Base-by-base conservation (phyloP, 305 asterid genomes). In the Fraxinus xanthoxyloides region DNA sequence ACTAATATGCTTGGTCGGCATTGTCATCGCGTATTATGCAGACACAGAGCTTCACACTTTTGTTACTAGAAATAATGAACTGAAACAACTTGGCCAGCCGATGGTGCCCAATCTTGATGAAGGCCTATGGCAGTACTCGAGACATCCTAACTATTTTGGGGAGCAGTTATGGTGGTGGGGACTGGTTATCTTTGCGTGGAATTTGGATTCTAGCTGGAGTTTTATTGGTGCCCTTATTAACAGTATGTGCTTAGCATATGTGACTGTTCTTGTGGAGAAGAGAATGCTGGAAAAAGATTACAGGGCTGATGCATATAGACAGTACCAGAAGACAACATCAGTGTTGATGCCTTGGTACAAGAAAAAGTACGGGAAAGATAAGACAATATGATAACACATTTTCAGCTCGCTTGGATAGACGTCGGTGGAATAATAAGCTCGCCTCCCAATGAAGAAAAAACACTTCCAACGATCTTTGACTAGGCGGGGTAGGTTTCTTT, bases 151-250 rank as follows among this genome's bases (percentile, higher is more conserved):
- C 89, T 95, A 95, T 80, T 87, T 95, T 4, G 99, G 98, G 3
- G 99, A 95, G 92, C 99, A 95, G 85, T 38, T 95, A 80, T 95
- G 98, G 99, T 95, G 99, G 99, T 95, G 96, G 98, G 99, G 99
- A n/a, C 85, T 95, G 63, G 91, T 36, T 31, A 82, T 91, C 78
- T 90, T 92, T 43, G 93, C 91, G 0, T 95, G 93, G 98, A 91
- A 90, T 88, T 85, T 95, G 86, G 98, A 86, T 75, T 69, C 59
- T 24, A 86, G 89, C 4, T 91, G 96, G 98, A 77, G 84, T 2
- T 93, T 89, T 63, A 46, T 87, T 6, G 99, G 98, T 35, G 90
- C 98, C 1, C 90, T 95, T 70, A 7, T 88, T 15, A 94, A 95
- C 67, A 94, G 93, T 87, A 80, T 85, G 86, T 92, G 97, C 80